Evolutionary conservation across 2,329 filamentous ascomycete species (phyloP).

Genomic region (Alternaria burnsii): DNA sequence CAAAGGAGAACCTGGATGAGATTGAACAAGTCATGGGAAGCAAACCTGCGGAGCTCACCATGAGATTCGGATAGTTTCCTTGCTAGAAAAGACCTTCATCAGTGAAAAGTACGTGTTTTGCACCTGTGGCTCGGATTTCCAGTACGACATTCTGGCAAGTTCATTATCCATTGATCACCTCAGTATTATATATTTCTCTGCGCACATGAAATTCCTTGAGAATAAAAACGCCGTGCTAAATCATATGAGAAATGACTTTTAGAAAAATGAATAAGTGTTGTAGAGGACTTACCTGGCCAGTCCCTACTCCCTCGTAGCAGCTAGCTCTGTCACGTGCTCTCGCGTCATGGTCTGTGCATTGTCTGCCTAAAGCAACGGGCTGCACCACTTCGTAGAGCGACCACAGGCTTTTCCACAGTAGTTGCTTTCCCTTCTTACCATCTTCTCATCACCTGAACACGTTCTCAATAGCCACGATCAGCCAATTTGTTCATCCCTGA

Average conservation of each 20-base stretch:
- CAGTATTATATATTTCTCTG: not conserved
- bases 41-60: conserved; percentile 39
- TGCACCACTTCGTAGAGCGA: conserved; percentile 1
- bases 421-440: not conserved
- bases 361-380: conserved; percentile 18
- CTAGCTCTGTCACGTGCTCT: conserved; percentile 8
- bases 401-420: not conserved
- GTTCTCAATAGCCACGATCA: not conserved
- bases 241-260: not conserved
- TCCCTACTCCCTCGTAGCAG: not conserved
- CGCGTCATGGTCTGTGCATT: conserved; percentile 8
- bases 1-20: conserved; percentile 55
- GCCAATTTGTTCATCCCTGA: not conserved
- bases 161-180: not conserved
- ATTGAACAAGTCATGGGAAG: conserved; percentile 47
- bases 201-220: not conserved
- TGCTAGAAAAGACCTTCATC: not conserved
- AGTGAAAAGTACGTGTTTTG: not conserved
- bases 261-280: no score
- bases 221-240: not conserved
- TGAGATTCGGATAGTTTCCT: conserved; percentile 32
- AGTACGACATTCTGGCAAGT: not conserved
- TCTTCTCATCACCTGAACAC: no score
- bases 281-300: no score
- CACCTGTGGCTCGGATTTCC: not conserved